phyloP scores from a whole-genome alignment of 495 filamentous ascomycete species.

The Xylaria palmicola region DNA sequence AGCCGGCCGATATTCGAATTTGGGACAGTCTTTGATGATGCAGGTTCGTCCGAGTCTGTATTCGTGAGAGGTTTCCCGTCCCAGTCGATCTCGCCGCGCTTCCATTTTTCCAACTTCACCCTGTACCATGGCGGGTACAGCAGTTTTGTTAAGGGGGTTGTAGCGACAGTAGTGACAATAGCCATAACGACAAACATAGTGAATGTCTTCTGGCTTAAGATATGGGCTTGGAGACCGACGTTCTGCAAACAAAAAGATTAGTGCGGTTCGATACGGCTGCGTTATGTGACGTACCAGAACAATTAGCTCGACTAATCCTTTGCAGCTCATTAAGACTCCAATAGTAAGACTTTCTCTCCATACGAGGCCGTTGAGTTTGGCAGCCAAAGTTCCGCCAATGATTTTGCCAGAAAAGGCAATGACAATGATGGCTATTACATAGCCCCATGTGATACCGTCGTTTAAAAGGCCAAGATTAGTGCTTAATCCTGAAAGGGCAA shows the following conservation, averaged over 20 bases:
- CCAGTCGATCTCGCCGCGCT: conserved; percentile 92
- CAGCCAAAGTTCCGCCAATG: conserved; percentile 78
- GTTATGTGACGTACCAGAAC: conserved; percentile 68
- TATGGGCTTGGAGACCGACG: conserved; percentile 89
- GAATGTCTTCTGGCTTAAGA: conserved; percentile 83
- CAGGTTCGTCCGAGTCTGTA: conserved; percentile 39
- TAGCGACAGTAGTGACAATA: conserved; percentile 85
- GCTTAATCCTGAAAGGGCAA: conserved; percentile 85
- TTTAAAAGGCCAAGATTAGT: conserved; percentile 88
- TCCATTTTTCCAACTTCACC: conserved; percentile 86
- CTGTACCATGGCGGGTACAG: conserved; percentile 91
- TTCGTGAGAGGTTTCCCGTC: conserved; percentile 61
- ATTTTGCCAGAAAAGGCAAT: conserved; percentile 89
- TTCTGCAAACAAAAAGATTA: conserved; percentile 57
- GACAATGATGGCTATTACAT: conserved; percentile 80
- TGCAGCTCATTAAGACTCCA: conserved; percentile 95
- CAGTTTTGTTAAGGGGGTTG: conserved; percentile 74
- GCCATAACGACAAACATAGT: conserved; percentile 99
- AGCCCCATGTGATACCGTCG: conserved; percentile 83
- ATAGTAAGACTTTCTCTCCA: conserved; percentile 95
- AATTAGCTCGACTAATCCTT: conserved; percentile 93
- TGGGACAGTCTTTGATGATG: conserved; percentile 44
- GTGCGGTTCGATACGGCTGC: background rate
- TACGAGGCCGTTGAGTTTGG: conserved; percentile 71
- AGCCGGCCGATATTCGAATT: conserved; percentile 47